Evolutionary conservation across 2,329 filamentous ascomycete species (phyloP).

Genomic region (Tolypocladium sp.): DNA sequence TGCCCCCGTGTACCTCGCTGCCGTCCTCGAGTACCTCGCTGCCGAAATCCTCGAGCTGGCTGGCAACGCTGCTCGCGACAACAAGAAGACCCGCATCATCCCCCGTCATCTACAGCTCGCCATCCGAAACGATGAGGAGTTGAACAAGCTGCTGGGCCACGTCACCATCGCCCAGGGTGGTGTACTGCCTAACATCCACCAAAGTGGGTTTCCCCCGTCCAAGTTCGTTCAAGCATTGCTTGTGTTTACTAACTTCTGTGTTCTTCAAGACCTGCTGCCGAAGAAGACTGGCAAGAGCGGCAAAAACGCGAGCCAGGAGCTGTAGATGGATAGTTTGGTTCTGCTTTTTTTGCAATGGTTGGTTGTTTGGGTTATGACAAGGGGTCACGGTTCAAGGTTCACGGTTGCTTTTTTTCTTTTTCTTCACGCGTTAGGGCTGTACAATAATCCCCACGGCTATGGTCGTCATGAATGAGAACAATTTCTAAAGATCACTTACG

Average conservation of each 20-base stretch:
- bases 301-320: slow-evolving; percentile 89
- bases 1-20: slow-evolving; percentile 94
- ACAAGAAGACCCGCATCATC: slow-evolving; percentile 99
- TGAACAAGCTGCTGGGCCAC: slow-evolving; percentile 97
- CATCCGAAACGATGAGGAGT: slow-evolving; percentile 98
- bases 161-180: slow-evolving; percentile 96
- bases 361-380: slow-evolving; percentile 65
- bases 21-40: slow-evolving; percentile 95
- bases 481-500: not conserved
- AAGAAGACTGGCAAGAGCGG: slow-evolving; percentile 98
- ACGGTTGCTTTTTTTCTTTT: slow-evolving; percentile 39
- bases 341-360: slow-evolving; percentile 47
- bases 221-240: not conserved
- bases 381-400: slow-evolving; percentile 72
- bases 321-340: slow-evolving; percentile 54
- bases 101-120: slow-evolving; percentile 97
- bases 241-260: slow-evolving; percentile 25
- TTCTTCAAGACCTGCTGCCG: slow-evolving; percentile 76
- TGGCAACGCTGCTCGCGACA: slow-evolving; percentile 96
- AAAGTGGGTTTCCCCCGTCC: slow-evolving; percentile 56
- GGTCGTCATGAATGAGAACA: slow-evolving; percentile 47
- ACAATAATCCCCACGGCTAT: slow-evolving; percentile 64
- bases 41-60: slow-evolving; percentile 98
- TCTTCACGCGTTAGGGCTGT: slow-evolving; percentile 51
- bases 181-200: slow-evolving; percentile 95